phyloP scores from a whole-genome alignment of 148 eudicot species.

The Nepenthes mirabilis region DNA sequence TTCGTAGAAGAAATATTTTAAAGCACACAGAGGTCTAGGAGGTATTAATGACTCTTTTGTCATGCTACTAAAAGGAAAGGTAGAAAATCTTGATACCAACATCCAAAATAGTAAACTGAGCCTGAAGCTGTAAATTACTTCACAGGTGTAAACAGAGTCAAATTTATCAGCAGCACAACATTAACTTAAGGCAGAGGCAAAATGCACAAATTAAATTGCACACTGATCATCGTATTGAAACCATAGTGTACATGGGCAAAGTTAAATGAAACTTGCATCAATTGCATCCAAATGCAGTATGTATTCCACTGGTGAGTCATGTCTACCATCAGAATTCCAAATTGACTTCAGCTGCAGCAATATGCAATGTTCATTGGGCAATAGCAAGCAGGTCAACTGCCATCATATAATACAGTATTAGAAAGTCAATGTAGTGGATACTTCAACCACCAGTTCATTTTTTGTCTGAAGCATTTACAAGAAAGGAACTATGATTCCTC shows the following conservation, averaged over 20 bases:
- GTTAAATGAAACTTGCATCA: background rate
- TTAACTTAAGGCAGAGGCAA: no score
- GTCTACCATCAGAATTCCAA: slow-evolving; percentile 73
- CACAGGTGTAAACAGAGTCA: no score
- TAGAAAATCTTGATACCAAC: no score
- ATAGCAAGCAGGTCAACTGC: slow-evolving; percentile 88
- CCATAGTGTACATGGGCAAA: background rate
- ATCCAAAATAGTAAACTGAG: no score
- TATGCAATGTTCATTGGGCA: slow-evolving; percentile 50
- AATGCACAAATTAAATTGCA: no score
- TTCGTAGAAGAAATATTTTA: no score
- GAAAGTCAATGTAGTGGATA: background rate
- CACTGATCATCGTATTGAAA: no score
- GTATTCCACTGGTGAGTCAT: slow-evolving; percentile 66
- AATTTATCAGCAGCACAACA: no score
- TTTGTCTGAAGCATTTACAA: background rate
- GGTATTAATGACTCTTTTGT: no score
- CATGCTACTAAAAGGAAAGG: no score
- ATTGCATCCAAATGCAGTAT: slow-evolving; percentile 81
- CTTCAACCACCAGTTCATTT: background rate
- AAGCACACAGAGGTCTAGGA: no score
- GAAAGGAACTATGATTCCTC: background rate
- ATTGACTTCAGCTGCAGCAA: slow-evolving; percentile 73
- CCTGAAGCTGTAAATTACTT: no score
- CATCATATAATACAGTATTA: slow-evolving; percentile 19